Percentiles rank a stretch among this genome's conserved stretches.
Conservation (phyloP, 495 filamentous ascomycete species). For the Daldinia childiae region DNA sequence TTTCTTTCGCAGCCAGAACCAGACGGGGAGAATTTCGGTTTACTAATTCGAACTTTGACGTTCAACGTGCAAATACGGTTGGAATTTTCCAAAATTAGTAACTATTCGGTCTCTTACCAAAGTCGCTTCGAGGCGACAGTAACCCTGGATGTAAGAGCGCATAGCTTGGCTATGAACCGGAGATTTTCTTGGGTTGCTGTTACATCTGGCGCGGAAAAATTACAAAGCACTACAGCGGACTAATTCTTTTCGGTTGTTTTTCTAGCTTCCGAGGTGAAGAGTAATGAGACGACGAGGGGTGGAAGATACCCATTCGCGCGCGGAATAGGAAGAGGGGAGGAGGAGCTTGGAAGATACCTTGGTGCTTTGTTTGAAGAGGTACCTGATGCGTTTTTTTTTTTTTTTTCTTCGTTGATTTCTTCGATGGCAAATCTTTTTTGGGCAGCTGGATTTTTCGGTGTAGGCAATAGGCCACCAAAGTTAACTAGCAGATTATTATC, state of each 20-base stretch:
- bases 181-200: conserved; percentile 30
- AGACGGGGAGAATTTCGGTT: conserved; percentile 30
- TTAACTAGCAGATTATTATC: conserved; percentile 19
- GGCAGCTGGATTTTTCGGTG: conserved; percentile 21
- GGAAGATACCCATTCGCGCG: conserved; percentile 35
- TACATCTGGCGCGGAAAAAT: conserved; percentile 13
- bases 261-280: conserved; percentile 29
- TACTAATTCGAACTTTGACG: conserved; percentile 24
- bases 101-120: conserved; percentile 23
- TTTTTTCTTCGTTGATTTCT: conserved; percentile 28
- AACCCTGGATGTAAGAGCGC: conserved; percentile 17
- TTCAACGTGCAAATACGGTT: conserved; percentile 9
- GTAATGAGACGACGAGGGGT: conserved; percentile 34
- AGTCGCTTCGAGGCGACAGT: conserved; percentile 29
- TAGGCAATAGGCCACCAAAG: conserved; percentile 12
- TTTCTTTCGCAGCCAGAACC: conserved; percentile 33
- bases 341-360: conserved; percentile 43
- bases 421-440: conserved; percentile 25
- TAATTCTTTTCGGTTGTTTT: conserved; percentile 32
- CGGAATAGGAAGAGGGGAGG: conserved; percentile 2
- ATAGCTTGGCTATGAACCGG: conserved; percentile 36
- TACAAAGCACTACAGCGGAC: conserved; percentile 16
- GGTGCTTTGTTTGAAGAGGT: conserved; percentile 20
- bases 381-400: conserved; percentile 7
- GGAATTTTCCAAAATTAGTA: conserved; percentile 14